These are phyloP conservation scores for Candida khao-thaluensis DNA, from an alignment of 805 yeast genomes.

Conservation along the genomic window DNA sequence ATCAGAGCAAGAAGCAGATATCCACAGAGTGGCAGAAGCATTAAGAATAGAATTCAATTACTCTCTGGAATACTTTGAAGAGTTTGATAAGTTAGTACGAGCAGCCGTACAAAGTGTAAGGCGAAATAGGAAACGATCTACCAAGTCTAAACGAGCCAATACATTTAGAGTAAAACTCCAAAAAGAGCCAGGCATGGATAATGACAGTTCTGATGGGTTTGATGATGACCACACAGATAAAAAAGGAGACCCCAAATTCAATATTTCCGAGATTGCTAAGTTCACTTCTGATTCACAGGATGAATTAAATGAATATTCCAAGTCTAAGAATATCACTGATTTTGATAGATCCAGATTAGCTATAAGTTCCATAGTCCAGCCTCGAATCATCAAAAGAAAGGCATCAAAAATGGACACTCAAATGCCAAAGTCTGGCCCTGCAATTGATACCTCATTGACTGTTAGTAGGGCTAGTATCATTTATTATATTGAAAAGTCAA, in stretches of 20 bases:
- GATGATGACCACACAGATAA: neutral
- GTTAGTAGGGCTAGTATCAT: slow-evolving; percentile 8
- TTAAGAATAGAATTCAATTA: slow-evolving; percentile 78
- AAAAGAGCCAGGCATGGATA: slow-evolving; percentile 5
- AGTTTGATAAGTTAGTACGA: slow-evolving; percentile 85
- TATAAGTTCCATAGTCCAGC: slow-evolving; percentile 47
- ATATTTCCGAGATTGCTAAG: slow-evolving; percentile 33
- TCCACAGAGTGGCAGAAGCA: slow-evolving; percentile 72
- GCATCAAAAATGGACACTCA: neutral
- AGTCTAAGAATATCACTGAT: slow-evolving; percentile 26
- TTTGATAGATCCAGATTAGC: slow-evolving; percentile 45
- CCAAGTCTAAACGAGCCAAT: slow-evolving; percentile 24
- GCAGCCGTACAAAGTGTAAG: slow-evolving; percentile 94
- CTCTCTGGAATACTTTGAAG: slow-evolving; percentile 54
- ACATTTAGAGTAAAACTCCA: slow-evolving; percentile 10
- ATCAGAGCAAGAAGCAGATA: slow-evolving; percentile 85
- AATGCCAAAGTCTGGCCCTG: neutral
- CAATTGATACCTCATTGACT: neutral
- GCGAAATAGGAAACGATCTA: slow-evolving; percentile 74
- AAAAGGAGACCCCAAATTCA: neutral
- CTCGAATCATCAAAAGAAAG: slow-evolving; percentile 22
- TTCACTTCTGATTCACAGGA: slow-evolving; percentile 35
- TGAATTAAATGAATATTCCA: slow-evolving; percentile 34
- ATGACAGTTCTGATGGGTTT: slow-evolving; percentile 9
- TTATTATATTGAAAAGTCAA: slow-evolving; percentile 56